phyloP scores from a whole-genome alignment of 257 asterid genomes.

The Lantana camara region DNA sequence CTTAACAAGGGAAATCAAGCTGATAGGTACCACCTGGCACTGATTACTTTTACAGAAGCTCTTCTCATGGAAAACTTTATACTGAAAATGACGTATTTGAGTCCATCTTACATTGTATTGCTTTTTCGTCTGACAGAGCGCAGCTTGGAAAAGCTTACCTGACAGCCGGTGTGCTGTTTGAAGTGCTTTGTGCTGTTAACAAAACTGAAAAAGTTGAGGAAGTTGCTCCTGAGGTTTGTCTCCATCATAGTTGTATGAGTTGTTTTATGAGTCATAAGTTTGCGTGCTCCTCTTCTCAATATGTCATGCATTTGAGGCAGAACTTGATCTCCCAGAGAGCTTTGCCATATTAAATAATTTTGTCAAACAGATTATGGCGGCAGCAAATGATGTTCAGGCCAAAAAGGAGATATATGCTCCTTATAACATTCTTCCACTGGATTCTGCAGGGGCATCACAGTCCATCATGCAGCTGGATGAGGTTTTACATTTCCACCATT shows the following conservation, averaged over 20 bases:
- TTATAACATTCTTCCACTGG: constrained; percentile 73
- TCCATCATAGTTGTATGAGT: constrained; percentile 6
- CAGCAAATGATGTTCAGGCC: constrained; percentile 79
- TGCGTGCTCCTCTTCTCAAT: background rate
- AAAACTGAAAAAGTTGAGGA: constrained; percentile 80
- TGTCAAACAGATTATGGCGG: constrained; percentile 66
- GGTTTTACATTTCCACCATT: constrained; percentile 32
- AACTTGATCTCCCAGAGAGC: constrained; percentile 12
- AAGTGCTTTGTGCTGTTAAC: constrained; percentile 85
- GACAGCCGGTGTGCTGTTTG: constrained; percentile 85
- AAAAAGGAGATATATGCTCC: constrained; percentile 82
- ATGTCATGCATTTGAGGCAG: constrained; percentile 17
- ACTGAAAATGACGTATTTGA: background rate
- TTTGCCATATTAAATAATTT: constrained; percentile 18
- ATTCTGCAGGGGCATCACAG: constrained; percentile 76
- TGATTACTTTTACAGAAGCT: constrained; percentile 19
- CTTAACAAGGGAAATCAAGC: constrained; percentile 88
- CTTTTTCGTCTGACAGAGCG: constrained; percentile 49
- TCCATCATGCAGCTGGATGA: constrained; percentile 87
- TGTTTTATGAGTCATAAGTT: background rate
- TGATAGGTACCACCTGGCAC: constrained; percentile 51
- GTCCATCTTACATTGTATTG: constrained; percentile 6
- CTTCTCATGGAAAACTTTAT: constrained; percentile 19
- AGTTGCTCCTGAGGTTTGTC: constrained; percentile 79
- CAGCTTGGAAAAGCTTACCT: constrained; percentile 90